Evolutionary conservation across 345 rosid species (phyloP), one percentile per base, ranked within the genome.

Genomic region (Gossypium thurberi): DNA sequence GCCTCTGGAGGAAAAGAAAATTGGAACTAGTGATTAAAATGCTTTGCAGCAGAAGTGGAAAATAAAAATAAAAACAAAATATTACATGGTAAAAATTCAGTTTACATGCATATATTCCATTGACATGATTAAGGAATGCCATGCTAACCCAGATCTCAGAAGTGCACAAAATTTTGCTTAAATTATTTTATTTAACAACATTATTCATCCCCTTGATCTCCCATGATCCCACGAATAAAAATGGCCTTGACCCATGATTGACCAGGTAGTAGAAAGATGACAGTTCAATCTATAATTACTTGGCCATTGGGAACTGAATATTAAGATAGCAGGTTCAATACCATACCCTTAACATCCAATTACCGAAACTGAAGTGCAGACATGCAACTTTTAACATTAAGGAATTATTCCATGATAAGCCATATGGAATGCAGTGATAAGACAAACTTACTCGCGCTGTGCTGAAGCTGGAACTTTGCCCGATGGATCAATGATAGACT

Each of bases 1-100:
- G 33, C 50, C 74, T 75, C 87, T 85, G 81, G 75, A 81, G 67
- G 48, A 69, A 72, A 72, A 20, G 6, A 75, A 18, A 23, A 73
- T 12, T 21, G 64, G 12, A n/a, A 57, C 21, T 59, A 55, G 17
- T 76, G 15, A 69, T 5, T 52, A 28, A 14, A 62, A 28, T 58
- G 37, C 58, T 43, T 8, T 21, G 48, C 5, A 17, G 56, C 13
- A 62, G 12, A 8, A 55, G 12, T 2, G 8, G 9, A n/a, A 53
- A 8, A 8, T 17, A n/a, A 18, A 55, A 33, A 33, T 6, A 33
- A 33, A 33, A 33, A 33, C 40, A 33, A 33, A 33, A 33, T 33
- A 33, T n/a, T 55, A 8, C 59, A 3, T 9, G 20, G 25, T 52
- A 52, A 15, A 17, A 52, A 1, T 52, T 52, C 56, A 52, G 69